Percentiles rank a stretch among this genome's conserved stretches.
These are phyloP conservation scores for Plasmodium gallinaceum DNA, from an alignment of 169 alveolate genomes.

Conservation along the genomic window DNA sequence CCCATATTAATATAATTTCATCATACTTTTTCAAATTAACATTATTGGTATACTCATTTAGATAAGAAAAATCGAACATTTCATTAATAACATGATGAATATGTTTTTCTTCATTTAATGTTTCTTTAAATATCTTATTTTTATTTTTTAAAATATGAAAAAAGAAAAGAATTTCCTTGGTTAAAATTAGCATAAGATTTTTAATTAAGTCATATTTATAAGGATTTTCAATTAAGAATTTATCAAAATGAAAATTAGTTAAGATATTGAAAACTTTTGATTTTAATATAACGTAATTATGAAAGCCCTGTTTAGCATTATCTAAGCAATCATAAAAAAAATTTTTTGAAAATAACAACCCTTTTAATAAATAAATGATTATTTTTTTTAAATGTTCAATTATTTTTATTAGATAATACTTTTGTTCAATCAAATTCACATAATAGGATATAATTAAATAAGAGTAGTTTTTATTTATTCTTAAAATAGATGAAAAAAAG, in stretches of 20 bases:
- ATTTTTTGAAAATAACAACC: slow-evolving; percentile 18
- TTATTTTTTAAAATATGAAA: slow-evolving; percentile 57
- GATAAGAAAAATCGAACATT: slow-evolving; percentile 24
- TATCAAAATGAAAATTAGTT: slow-evolving; percentile 35
- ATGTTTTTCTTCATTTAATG: slow-evolving; percentile 30
- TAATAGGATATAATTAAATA: slow-evolving; percentile 44
- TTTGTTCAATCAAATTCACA: slow-evolving; percentile 44
- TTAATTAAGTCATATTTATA: slow-evolving; percentile 64
- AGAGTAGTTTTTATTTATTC: slow-evolving; percentile 56
- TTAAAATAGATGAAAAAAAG: slow-evolving; percentile 36
- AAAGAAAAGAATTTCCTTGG: slow-evolving; percentile 48
- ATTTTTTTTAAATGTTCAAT: slow-evolving; percentile 47
- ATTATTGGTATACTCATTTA: slow-evolving; percentile 22
- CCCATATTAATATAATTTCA: slow-evolving; percentile 61
- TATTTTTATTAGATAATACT: slow-evolving; percentile 41
- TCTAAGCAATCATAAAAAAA: slow-evolving; percentile 10
- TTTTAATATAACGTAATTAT: slow-evolving; percentile 45
- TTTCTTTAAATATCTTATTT: slow-evolving; percentile 54
- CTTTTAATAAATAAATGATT: slow-evolving; percentile 38
- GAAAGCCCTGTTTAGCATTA: slow-evolving; percentile 39
- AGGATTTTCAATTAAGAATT: slow-evolving; percentile 21
- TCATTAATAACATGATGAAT: slow-evolving; percentile 55
- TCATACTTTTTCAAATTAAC: slow-evolving; percentile 33
- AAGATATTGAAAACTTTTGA: slow-evolving; percentile 40
- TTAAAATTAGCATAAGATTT: slow-evolving; percentile 49